Conservation (phyloP, 108 stramenopile species). For the Pseudonitzschia multistriata region DNA sequence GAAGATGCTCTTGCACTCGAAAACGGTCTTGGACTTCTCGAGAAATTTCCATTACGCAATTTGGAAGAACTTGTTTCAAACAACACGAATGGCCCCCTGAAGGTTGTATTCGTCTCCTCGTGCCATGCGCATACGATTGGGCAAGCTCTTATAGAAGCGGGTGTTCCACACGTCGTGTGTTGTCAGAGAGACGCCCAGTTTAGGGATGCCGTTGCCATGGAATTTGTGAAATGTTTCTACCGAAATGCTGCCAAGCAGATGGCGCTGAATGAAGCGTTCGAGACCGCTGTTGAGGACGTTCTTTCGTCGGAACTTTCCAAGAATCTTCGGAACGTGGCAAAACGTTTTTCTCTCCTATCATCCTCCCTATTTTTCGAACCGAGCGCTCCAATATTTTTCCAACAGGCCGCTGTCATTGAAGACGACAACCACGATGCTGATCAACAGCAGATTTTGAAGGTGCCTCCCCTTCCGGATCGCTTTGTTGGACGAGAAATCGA, state of each 20-base stretch:
- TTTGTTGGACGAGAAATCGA: conserved; percentile 68
- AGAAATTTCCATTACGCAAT: conserved; percentile 28
- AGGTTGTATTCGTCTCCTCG: conserved; percentile 83
- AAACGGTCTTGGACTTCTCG: conserved; percentile 54
- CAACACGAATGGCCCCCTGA: conserved; percentile 14
- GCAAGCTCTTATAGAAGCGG: conserved; percentile 73
- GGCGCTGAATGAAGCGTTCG: conserved; percentile 66
- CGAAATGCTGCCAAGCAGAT: conserved; percentile 43
- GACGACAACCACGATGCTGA: neutral
- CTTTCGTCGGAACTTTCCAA: conserved; percentile 39
- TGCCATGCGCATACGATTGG: conserved; percentile 62
- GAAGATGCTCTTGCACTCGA: conserved; percentile 49
- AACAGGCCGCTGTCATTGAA: neutral
- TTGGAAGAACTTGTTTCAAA: conserved; percentile 32
- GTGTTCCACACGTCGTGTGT: conserved; percentile 86
- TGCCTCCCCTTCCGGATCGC: conserved; percentile 41
- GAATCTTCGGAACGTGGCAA: conserved; percentile 19
- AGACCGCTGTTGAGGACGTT: conserved; percentile 51
- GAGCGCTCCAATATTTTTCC: neutral
- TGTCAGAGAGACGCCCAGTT: conserved; percentile 59
- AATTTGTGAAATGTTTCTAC: conserved; percentile 69
- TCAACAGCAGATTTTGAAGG: neutral
- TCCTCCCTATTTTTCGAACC: neutral
- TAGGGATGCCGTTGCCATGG: conserved; percentile 55
- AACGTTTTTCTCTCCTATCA: conserved; percentile 62